phyloP scores from a whole-genome alignment of 2,329 filamentous ascomycete genomes.

The Fusarium setosum region DNA sequence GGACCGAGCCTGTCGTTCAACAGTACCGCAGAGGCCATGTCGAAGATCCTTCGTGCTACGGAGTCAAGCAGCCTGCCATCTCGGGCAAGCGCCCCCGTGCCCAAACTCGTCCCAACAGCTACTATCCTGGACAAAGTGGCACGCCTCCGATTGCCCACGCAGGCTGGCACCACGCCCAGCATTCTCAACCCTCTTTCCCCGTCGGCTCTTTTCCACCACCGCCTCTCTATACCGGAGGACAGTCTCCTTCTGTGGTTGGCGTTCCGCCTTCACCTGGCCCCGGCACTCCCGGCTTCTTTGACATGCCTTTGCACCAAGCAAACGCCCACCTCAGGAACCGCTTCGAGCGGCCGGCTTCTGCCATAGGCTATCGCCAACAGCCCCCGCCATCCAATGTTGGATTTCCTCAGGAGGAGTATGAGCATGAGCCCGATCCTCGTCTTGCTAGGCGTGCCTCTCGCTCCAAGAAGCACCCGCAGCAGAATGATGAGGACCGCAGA shows the following conservation, averaged over 20 bases:
- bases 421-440: conserved; percentile 51
- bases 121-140: conserved; percentile 48
- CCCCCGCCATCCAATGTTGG: conserved; percentile 42
- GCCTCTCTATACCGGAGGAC: conserved; percentile 39
- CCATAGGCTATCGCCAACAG: conserved; percentile 52
- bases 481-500: conserved; percentile 55
- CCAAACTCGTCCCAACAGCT: conserved; percentile 49
- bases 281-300: conserved; percentile 47
- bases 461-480: conserved; percentile 48
- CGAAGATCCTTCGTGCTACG: conserved; percentile 51
- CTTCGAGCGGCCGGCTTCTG: conserved; percentile 53
- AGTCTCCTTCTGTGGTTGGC: conserved; percentile 40
- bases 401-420: conserved; percentile 55
- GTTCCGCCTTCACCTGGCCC: conserved; percentile 44
- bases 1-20: conserved; percentile 48
- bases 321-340: conserved; percentile 47
- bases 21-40: conserved; percentile 47
- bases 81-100: conserved; percentile 48
- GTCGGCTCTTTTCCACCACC: conserved; percentile 49
- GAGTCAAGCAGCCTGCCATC: conserved; percentile 48
- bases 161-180: conserved; percentile 43
- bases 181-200: conserved; percentile 34
- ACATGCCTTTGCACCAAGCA: conserved; percentile 43
- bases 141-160: conserved; percentile 41
- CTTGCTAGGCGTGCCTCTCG: conserved; percentile 56